phyloP scores from a whole-genome alignment of 2,329 filamentous ascomycete species.

The Aspergillus bombycis region DNA sequence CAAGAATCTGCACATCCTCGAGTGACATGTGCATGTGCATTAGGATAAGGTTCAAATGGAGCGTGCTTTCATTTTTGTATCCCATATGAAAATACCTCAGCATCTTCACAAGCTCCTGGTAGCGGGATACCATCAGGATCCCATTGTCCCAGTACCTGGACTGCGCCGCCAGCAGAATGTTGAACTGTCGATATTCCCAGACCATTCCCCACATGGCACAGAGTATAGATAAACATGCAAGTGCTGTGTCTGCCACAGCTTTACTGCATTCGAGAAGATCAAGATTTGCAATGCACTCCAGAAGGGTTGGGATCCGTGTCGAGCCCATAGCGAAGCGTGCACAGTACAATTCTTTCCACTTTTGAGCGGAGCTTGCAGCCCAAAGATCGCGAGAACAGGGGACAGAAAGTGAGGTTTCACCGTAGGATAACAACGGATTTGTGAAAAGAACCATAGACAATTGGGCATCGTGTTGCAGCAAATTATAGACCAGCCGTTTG shows the following conservation, averaged over 20 bases:
- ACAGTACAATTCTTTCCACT: background rate
- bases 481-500: background rate
- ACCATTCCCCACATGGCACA: constrained; percentile 37
- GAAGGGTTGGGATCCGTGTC: background rate
- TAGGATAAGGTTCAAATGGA: constrained; percentile 8
- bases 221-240: constrained; percentile 31
- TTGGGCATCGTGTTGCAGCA: background rate
- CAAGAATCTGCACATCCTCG: constrained; percentile 14
- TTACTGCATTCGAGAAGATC: background rate
- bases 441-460: background rate
- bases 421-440: background rate
- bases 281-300: background rate
- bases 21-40: constrained; percentile 17
- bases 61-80: constrained; percentile 8
- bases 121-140: constrained; percentile 29
- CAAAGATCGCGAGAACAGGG: background rate
- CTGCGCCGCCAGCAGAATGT: constrained; percentile 24
- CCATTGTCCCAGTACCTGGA: constrained; percentile 31
- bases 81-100: constrained; percentile 24
- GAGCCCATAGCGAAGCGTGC: background rate
- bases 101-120: constrained; percentile 33
- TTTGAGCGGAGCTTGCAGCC: background rate
- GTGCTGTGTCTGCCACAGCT: background rate
- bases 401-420: background rate
- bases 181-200: constrained; percentile 37